Base-by-base conservation (phyloP, 441 rosid species). In the Eutrema salsugineum region DNA sequence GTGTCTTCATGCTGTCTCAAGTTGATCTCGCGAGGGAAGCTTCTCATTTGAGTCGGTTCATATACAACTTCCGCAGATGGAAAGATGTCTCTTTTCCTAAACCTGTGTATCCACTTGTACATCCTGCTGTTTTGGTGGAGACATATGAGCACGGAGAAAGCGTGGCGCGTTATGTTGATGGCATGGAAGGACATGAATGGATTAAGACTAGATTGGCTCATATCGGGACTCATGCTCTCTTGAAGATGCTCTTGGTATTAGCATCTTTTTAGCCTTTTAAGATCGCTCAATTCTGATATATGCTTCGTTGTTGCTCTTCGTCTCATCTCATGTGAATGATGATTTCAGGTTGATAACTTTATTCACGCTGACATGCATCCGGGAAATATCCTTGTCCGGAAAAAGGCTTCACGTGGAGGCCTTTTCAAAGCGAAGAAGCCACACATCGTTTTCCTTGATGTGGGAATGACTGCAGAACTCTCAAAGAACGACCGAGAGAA, bases 351-450 rank as follows among this genome's bases (percentile, higher is more conserved):
- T 79, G 99, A 96, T 83, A 96, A 96, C 85, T 96, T 96, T 82
- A 94, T 94, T 71, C 99, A 96, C 72, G 99, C 99, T 71, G 99
- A 96, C 78, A 96, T 96, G 99, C 99, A 96, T 86, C 99, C 99
- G 63, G 99, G 99, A 56, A 96, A 96, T 71, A 94, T 96, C 77
- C 94, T 94, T 63, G 99, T 96, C 60, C 91, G 99, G 74, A 84
- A 67, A 80, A 86, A 84, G 71, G 79, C 83, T 50, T 90, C 98
- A 46, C 80, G 81, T 76, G 91, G 93, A 68, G 83, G 81, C 63
- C 83, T 90, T 56, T 96, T 91, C 76, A 89, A 84, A 62, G 79
- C 91, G 35, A 96, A 91, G 88, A 96, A 94, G 87, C 99, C 99
- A 57, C 99, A 96, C 76, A 84, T 96, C 43, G 77, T 96, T 75